Conservation (phyloP, 208 protist species). For the Wallacemonas sp. region DNA sequence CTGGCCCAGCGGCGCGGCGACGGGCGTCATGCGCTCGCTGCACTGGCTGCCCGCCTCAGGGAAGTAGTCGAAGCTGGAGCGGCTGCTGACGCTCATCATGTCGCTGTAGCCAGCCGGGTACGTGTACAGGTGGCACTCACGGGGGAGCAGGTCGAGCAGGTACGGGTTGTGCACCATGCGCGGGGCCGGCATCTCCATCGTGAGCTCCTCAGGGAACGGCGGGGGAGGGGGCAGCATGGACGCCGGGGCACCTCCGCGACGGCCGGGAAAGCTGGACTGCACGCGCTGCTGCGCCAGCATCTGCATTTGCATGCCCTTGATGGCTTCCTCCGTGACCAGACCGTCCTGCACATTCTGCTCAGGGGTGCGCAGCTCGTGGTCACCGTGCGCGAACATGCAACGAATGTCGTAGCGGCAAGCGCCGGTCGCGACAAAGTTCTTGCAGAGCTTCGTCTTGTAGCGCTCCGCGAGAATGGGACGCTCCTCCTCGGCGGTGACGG, state of each 20-base stretch:
- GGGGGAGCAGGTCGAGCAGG: conserved; percentile 34
- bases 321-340: conserved; percentile 61
- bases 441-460: conserved; percentile 77
- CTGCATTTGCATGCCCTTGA: conserved; percentile 52
- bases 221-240: conserved; percentile 15
- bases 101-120: conserved; percentile 29
- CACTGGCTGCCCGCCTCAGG: conserved; percentile 23
- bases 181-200: background rate
- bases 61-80: conserved; percentile 40
- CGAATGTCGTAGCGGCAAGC: conserved; percentile 64
- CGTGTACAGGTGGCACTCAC: conserved; percentile 34
- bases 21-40: background rate
- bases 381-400: conserved; percentile 83
- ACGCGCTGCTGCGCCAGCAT: conserved; percentile 4
- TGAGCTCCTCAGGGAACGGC: conserved; percentile 5
- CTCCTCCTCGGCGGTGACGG: conserved; percentile 4
- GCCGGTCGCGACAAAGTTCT: conserved; percentile 57
- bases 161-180: conserved; percentile 52
- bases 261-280: background rate
- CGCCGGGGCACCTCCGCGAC: background rate
- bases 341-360: conserved; percentile 75
- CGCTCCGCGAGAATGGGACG: conserved; percentile 32
- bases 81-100: conserved; percentile 23
- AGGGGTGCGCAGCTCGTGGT: conserved; percentile 61
- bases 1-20: background rate